Base-by-base conservation (phyloP, 1,139 yeast species). In the Saccharomyces hybrid region DNA sequence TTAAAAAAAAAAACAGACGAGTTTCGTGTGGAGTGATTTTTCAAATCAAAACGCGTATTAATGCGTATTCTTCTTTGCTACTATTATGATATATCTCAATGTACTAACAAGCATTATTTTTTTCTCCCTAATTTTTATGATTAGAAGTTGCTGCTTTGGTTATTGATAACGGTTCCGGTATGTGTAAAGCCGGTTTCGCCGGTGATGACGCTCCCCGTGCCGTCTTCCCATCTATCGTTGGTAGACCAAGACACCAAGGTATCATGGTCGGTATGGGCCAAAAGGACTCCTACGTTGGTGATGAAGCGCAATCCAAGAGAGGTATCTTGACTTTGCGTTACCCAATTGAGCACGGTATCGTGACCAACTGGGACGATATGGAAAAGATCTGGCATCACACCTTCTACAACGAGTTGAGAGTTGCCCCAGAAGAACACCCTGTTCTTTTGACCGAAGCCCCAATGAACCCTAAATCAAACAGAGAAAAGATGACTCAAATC, bases 131-230 rank as follows among this genome's bases (percentile, higher is more conserved):
- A n/a, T 41, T 46, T 34, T 53, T 59, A 31, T 21, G 47, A 51
- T 42, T 58, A 68, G 73, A 69, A 64, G 73, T 69, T 60, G 73
- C 73, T 62, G 73, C 73, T 61, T 70, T 73, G 68, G 99, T 93
- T 81, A 93, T 93, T 79, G 99, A 93, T 78, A 93, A 93, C 81
- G 99, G 99, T 82, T 93, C 99, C 75, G 99, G 99, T 85, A 93
- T 93, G 98, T 93, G 98, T 86, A 93, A 93, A 78, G 98, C 98
- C 95, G 99, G 99, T 81, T 93, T 91, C 77, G 99, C 99, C 84
- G 99, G 99, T 81, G 99, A 93, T 75, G 99, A 93, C 80, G 98
- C 99, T 65, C 99, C 99, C 75, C 88, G 97, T 79, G 99, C 99
- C 71, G 99, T 93, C 71, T 93, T 93, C 91, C 99, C 99, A 73